Evolutionary conservation across 2,329 filamentous ascomycete genomes (phyloP).

Genomic region (Fusarium incarnatum): DNA sequence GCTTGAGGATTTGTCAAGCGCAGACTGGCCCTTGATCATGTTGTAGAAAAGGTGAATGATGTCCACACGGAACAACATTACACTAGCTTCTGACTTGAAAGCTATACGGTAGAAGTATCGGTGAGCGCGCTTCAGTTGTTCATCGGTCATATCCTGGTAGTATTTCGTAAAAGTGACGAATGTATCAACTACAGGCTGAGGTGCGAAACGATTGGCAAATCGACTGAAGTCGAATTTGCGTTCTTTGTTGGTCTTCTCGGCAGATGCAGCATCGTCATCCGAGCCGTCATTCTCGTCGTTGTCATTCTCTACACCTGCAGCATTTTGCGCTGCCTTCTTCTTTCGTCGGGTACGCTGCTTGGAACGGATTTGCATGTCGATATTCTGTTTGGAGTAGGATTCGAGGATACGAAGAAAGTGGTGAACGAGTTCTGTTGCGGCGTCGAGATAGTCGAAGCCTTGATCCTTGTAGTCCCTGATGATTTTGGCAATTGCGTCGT

Average conservation of each 20-base stretch:
- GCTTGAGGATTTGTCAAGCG: constrained; percentile 73
- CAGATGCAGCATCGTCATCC: constrained; percentile 76
- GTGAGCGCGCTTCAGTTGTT: constrained; percentile 90
- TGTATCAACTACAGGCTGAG: constrained; percentile 87
- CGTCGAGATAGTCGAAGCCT: constrained; percentile 92
- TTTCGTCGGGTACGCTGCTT: constrained; percentile 78
- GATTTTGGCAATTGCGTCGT: constrained; percentile 86
- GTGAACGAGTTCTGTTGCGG: constrained; percentile 89
- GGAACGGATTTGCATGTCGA: constrained; percentile 91
- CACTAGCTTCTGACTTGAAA: constrained; percentile 92
- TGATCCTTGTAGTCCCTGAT: constrained; percentile 91
- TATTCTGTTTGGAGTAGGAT: constrained; percentile 92
- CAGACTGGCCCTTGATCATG: constrained; percentile 90
- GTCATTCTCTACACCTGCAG: constrained; percentile 57
- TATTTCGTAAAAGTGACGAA: constrained; percentile 84
- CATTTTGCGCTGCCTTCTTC: constrained; percentile 69
- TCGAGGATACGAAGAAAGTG: constrained; percentile 94
- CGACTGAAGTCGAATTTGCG: constrained; percentile 93
- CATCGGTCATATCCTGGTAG: constrained; percentile 81
- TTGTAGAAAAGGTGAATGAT: constrained; percentile 88
- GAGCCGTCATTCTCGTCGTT: constrained; percentile 75
- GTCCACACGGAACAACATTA: constrained; percentile 90
- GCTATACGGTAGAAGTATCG: constrained; percentile 94
- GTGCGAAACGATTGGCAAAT: constrained; percentile 83
- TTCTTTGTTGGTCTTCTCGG: constrained; percentile 78